Conservation (phyloP, 2,329 filamentous ascomycete species). For the Blastomyces gilchristii region DNA sequence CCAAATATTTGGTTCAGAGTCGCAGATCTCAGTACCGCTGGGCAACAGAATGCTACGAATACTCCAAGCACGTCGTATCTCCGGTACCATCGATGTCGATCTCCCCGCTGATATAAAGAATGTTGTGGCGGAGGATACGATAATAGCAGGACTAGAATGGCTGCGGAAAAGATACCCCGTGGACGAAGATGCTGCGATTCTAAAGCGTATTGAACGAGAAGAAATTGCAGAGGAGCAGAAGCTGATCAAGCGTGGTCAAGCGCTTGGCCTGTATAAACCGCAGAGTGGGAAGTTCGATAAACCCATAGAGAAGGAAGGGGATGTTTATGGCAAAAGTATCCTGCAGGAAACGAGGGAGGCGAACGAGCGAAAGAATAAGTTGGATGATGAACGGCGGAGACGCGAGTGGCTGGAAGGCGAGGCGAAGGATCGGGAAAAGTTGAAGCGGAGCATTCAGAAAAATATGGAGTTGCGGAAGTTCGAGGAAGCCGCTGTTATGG, state of each 20-base stretch:
- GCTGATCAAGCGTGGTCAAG: slow-evolving; percentile 29
- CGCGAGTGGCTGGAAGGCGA: slow-evolving; percentile 46
- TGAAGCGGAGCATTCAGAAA: slow-evolving; percentile 24
- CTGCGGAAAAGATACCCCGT: slow-evolving; percentile 34
- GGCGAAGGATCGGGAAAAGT: slow-evolving; percentile 29
- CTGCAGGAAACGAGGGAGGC: slow-evolving; percentile 30
- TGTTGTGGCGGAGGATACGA: slow-evolving; percentile 24
- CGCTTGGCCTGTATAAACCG: slow-evolving; percentile 34
- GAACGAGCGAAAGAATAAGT: slow-evolving; percentile 32
- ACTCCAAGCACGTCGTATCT: slow-evolving; percentile 35
- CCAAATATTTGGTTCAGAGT: slow-evolving; percentile 27
- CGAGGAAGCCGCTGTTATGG: slow-evolving; percentile 26
- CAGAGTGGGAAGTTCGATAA: slow-evolving; percentile 37
- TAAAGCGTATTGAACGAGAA: slow-evolving; percentile 35
- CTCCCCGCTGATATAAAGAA: slow-evolving; percentile 32
- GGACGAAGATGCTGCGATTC: slow-evolving; percentile 41
- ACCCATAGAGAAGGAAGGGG: slow-evolving; percentile 31
- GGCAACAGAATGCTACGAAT: slow-evolving; percentile 32
- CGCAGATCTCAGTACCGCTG: slow-evolving; percentile 22
- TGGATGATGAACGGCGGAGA: slow-evolving; percentile 40
- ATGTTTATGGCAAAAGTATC: slow-evolving; percentile 35
- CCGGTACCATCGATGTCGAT: slow-evolving; percentile 37
- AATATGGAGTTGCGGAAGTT: slow-evolving; percentile 30
- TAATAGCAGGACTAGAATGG: slow-evolving; percentile 33
- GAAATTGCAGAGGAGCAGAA: slow-evolving; percentile 30